Evolutionary conservation across 2,329 filamentous ascomycete genomes (phyloP), one percentile per base, ranked within the genome.

Genomic region (Penicillium crustosum): DNA sequence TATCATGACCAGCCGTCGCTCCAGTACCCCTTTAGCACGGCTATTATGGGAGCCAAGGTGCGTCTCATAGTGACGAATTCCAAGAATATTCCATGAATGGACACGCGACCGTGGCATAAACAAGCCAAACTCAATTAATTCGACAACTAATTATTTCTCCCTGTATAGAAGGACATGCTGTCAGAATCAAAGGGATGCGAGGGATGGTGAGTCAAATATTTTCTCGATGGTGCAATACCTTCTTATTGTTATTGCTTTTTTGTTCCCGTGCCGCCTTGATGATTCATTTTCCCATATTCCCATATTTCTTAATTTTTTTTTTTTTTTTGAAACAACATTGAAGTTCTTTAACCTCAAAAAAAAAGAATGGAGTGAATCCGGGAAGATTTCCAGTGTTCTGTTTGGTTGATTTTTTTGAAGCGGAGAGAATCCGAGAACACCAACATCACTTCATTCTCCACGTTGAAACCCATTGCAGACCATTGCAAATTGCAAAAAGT

Each of bases 1-100:
- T 42, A 52, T 23, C 12, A 57, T 67, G 65, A 51, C 58, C n/a
- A 29, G 21, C 27, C 55, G 47, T 41, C 52, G 47, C 44, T 49
- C 66, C 12, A 64, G 63, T 47, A 59, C 61, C 39, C 62, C 70
- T 36, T 53, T 73, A 51, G 68, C 69, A 33, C 65, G 70, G 49
- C 59, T 73, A 25, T 61, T 65, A 38, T 73, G 71, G 70, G 71
- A 73, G 60, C 67, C 69, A 31, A 68, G 65, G 71, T 73, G 27
- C 64, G 70, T 71, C 6, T 33, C 8, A 52, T 19, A 39, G 23
- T 27, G 25, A 23, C 38, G 19, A 13, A n/a, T 27, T 15, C 4
- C 35, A 19, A 19, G 35, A 29, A 27, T 8, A 25, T 27, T 48
- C 31, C 6, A 10, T 17, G 19, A 33, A 48, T 48, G 39, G 13